These are phyloP conservation scores for Polytolypa hystricis DNA, from an alignment of 2,329 filamentous ascomycete genomes.

Conservation along the genomic window DNA sequence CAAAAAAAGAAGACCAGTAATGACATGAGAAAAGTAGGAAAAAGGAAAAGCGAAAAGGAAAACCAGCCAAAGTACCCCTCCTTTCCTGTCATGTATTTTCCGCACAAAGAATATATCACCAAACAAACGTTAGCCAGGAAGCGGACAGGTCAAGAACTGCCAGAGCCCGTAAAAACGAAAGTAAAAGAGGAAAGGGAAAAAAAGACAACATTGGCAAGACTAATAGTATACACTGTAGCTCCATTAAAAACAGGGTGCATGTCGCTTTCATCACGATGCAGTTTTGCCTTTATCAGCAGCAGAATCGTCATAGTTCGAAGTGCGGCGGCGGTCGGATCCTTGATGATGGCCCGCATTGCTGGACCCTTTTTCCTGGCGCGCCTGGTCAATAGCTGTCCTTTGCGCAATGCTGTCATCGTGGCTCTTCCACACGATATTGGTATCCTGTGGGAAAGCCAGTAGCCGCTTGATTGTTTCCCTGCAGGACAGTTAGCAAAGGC, in stretches of 20 bases:
- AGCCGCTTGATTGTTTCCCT: conserved; percentile 92
- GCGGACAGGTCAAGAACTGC: too few species aligned
- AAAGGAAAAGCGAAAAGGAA: neutral
- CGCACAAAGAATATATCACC: neutral
- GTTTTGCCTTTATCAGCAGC: conserved; percentile 32
- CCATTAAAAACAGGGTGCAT: neutral
- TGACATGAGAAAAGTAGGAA: conserved; percentile 1
- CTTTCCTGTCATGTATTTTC: conserved; percentile 1
- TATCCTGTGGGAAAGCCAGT: conserved; percentile 75
- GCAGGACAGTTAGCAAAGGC: conserved; percentile 1
- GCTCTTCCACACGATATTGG: conserved; percentile 87
- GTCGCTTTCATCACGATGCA: conserved; percentile 20
- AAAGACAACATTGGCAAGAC: neutral
- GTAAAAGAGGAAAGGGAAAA: conserved; percentile 3
- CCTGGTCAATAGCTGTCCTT: conserved; percentile 79
- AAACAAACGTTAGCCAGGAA: too few species aligned
- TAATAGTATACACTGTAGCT: conserved; percentile 8
- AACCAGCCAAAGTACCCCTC: conserved; percentile 2
- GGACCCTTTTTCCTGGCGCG: conserved; percentile 67
- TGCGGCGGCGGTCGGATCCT: conserved; percentile 31
- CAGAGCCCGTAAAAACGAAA: neutral
- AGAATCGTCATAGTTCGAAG: conserved; percentile 33
- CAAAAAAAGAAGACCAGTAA: too few species aligned
- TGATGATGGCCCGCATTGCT: conserved; percentile 24
- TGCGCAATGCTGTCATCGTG: conserved; percentile 95